Evolutionary conservation across 2,329 filamentous ascomycete genomes (phyloP), one percentile per base, ranked within the genome.

Genomic region (Meredithiella fracta): DNA sequence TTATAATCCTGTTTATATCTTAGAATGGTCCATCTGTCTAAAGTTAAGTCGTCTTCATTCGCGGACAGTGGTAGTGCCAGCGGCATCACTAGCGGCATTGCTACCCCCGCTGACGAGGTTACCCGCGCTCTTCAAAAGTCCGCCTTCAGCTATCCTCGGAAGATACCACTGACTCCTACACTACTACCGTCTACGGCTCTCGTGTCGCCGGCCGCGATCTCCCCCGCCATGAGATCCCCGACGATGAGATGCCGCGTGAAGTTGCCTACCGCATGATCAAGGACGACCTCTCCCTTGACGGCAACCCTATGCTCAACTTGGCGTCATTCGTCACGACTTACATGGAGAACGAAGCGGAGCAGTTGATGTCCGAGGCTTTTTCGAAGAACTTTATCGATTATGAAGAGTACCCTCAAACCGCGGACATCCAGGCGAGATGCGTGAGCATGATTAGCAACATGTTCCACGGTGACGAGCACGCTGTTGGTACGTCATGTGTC

Each of bases 211-310:
- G 79, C 31, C 73, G 85, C 65, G 87, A 94, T 64, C 74, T 97
- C 44, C 89, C 90, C 26, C 79, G 77, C 65, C 74, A 85, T 65
- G 84, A 89, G 71, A 96, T 97, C 80, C 89, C 91, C 1, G 88
- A 95, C 63, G 65, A 71, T 20, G 86, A 94, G 70, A 95, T 96
- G 90, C 91, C 91, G 47, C 82, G 79, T 62, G 86, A 94, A 62
- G 79, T 95, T 54, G 91, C 91, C n/a, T 95, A 96, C 69, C 83
- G 89, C 51, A 85, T 96, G 86, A 96, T 96, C 75, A 91, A 88
- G 73, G 91, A 96, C 67, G 87, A 95, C 65, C 74, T 96, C 61
- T 92, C 86, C 61, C 74, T 96, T 54, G 91, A 97, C 66, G 89
- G 89, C 56, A 94, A 91, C 63, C 88, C 89, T 7, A 91, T 89